Base-by-base conservation (phyloP, 768 basidiomycete species). In the Lentinus brumalis region DNA sequence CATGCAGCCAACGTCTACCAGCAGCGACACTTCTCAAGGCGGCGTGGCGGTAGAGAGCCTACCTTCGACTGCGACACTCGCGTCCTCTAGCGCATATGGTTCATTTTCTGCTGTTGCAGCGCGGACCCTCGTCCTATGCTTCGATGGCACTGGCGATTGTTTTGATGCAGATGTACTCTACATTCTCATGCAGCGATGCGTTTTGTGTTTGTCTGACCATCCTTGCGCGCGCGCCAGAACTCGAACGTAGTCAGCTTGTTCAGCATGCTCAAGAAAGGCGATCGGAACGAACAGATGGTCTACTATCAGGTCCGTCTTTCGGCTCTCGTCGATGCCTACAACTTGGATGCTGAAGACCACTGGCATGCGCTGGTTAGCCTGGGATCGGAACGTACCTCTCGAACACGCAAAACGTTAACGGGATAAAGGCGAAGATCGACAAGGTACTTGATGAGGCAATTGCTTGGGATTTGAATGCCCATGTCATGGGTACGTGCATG, bases 361-460 rank as follows among this genome's bases (percentile, higher is more conserved):
- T 41, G 40, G 16, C 40, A 18, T 35, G 7, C 15, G 26, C 29
- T 31, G 56, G 30, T 5, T 50, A 89, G 87, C 82, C 88, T 38
- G 88, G 88, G 4, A 88, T 90, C 59, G 88, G 88, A 14, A 90
- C 88, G 5, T 89, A 90, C 61, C 84, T 81, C 1, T 79, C 83
- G 30, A 86, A 86, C 0, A 77, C 87, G 67, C 79, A 87, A 41
- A 85, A 49, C 26, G 21, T 84, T 6, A 86, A 83, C 18, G 86
- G 85, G 0, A 70, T 80, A 59, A 77, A 77, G 74, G 79, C 85
- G 2, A 84, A 79, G 60, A 0, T 88, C 0, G 78, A 82, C 50
- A 85, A 81, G 72, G 76, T 77, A 0, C 60, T 88, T 40, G 88
- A 90, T 63, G 77, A 78, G 67, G 85, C 85, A 79, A 61, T 88